Evolutionary conservation across 1,284 basidiomycete species (phyloP), one percentile per base, ranked within the genome.

Genomic region (Moesziomyces sp.): DNA sequence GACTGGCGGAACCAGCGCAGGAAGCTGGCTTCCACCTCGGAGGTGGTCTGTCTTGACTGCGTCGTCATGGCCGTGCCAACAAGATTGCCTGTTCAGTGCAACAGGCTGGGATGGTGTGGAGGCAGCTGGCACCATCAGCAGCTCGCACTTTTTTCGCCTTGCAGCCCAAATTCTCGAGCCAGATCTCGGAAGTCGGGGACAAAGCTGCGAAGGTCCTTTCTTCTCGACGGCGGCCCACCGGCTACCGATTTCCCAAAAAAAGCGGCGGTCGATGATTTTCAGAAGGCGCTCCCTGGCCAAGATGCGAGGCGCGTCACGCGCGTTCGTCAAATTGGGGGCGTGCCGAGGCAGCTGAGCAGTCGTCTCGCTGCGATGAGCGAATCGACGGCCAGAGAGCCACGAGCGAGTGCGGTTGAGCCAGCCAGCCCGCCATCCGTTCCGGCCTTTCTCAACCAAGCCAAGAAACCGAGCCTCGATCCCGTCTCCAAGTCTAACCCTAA

Each of bases 1-100:
- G 78, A 57, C 13, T 62, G 35, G 35, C 74, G 76, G 72, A 86
- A 86, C 85, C 85, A 86, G 7, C 74, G 70, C 13, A 86, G 54
- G 57, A 86, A 86, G 43, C 28, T 42, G 2, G 61, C 69, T 44
- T 77, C 74, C 23, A 66, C 52, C 18, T 53, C 56, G 5, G 65
- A 69, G 5, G 64, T 72, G 4, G 67, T 75, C 35, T 77, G 68
- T 14, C 61, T 49, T 50, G 46, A 18, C 18, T 52, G 23, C 14
- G 45, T 46, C 16, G 49, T 26, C 66, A 60, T 47, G 46, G 40
- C 24, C 11, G 34, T 23, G 48, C 38, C 7, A 13, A 34, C 7
- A 34, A 34, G 30, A 13, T 4, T 34, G 30, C 11, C 30, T 11
- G 3, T 34, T 10, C 30, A 34, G 30, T 13, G 13, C 13, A 4